Evolutionary conservation across 2,329 filamentous ascomycete species (phyloP), one percentile per base, ranked within the genome.

Genomic region (Tympanopsis confertula): DNA sequence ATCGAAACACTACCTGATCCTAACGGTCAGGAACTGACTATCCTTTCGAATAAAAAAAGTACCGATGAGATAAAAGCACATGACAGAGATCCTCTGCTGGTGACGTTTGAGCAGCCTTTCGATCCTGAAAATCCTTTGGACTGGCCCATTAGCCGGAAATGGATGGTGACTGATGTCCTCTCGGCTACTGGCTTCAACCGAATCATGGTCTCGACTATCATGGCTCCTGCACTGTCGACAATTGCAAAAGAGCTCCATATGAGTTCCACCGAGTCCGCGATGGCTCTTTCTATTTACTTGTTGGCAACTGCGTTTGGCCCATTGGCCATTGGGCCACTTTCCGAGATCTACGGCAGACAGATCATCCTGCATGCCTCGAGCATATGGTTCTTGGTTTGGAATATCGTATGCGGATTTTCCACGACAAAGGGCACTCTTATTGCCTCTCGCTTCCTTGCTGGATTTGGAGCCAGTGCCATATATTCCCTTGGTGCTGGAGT

Each of bases 221-320:
- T 71, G 54, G 67, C 68, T 0, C 66, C 66, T 0, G 66, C 65
- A 0, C 45, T 80, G 19, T 44, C 57, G 1, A 47, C 59, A 1
- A 70, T 80, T 33, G 61, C 65, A 4, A 48, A 49, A 1, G 69
- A 78, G 29, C 55, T 79, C 12, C 32, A 66, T 30, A 74, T 78
- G 49, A 63, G 47, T 4, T 50, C 59, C 5, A 53, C 55, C 26
- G 58, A 71, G 44, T 56, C 73, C 3, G 62, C 63, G 29, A 59
- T 78, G 50, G 48, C 61, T 0, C 42, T 68, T 15, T 66, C 61
- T 2, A 61, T 65, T 3, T 68, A 62, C 39, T 44, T 66, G 0
- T 50, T 64, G 0, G 62, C 63, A 0, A 61, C 56, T 1, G 63
- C 62, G 0, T 59, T 68, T 35, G 66, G 63, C 0, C 64, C 65